Conservation (phyloP, 192 early-diverging fungal genomes). For the Powellomyces hirtus region DNA sequence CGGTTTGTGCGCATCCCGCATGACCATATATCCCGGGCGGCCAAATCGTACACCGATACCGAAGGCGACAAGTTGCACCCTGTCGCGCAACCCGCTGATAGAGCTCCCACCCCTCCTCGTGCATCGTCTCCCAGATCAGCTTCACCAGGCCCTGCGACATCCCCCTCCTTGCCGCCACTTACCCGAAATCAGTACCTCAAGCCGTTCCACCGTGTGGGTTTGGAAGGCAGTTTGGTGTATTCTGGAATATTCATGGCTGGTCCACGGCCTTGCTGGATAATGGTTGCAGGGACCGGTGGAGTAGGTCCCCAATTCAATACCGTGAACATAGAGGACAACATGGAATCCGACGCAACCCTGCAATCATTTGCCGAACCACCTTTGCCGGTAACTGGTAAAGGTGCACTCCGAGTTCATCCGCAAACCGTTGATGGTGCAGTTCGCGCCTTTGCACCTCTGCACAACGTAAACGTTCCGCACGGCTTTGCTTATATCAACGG, state of each 20-base stretch:
- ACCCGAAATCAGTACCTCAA: constrained; percentile 28
- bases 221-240: constrained; percentile 36
- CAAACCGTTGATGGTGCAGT: constrained; percentile 68
- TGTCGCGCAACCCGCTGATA: not conserved
- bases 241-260: constrained; percentile 75
- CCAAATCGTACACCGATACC: constrained; percentile 32
- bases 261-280: constrained; percentile 69
- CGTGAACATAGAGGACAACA: constrained; percentile 18
- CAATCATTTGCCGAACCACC: constrained; percentile 26
- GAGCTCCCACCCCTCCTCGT: not conserved
- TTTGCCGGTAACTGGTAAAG: constrained; percentile 44
- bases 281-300: constrained; percentile 43
- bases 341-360: not conserved
- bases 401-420: constrained; percentile 67
- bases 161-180: too few species aligned
- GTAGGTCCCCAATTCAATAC: constrained; percentile 19
- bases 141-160: too few species aligned
- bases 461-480: constrained; percentile 72
- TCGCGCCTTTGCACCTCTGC: constrained; percentile 68
- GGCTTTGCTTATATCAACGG: constrained; percentile 75
- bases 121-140: too few species aligned
- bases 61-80: constrained; percentile 48
- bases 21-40: constrained; percentile 60
- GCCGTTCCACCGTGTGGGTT: constrained; percentile 38
- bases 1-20: constrained; percentile 66